phyloP scores from a whole-genome alignment of 1,139 yeast species.

The Hansenula sp. region DNA sequence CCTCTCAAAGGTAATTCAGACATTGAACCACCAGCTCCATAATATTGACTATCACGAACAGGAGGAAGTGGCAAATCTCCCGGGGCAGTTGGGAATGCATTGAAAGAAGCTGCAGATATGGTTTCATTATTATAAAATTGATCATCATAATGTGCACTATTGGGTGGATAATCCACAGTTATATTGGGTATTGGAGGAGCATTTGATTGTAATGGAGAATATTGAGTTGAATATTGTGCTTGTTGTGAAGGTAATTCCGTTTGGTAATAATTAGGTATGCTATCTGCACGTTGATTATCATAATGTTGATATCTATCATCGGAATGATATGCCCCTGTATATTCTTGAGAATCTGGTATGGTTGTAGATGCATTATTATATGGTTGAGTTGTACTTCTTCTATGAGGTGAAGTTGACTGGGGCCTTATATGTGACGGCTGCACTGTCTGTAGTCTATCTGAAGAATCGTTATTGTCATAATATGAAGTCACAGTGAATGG shows the following conservation, averaged over 20 bases:
- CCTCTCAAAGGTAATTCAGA: conserved; percentile 9
- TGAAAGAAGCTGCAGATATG: conserved; percentile 15
- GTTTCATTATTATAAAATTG: conserved; percentile 14
- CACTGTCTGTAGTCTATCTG: conserved; percentile 12
- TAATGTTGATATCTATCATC: conserved; percentile 3
- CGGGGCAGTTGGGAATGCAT: conserved; percentile 22
- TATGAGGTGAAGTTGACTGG: conserved; percentile 8
- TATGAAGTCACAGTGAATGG: conserved; percentile 4
- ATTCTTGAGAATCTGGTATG: not conserved
- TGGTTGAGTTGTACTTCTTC: conserved; percentile 8
- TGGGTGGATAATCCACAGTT: conserved; percentile 8
- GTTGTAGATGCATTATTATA: not conserved
- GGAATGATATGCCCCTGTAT: conserved; percentile 1
- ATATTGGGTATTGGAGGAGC: conserved; percentile 15
- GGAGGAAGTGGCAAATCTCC: conserved; percentile 6
- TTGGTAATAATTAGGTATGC: not conserved
- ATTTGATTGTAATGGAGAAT: conserved; percentile 19
- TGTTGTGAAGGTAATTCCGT: not conserved
- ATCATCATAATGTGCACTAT: conserved; percentile 2
- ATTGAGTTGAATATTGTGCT: conserved; percentile 12
- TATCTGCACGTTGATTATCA: not conserved
- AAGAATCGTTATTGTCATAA: conserved; percentile 6
- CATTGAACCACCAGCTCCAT: conserved; percentile 14
- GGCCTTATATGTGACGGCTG: conserved; percentile 10
- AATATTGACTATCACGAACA: conserved; percentile 9